phyloP scores from a whole-genome alignment of 1,284 basidiomycete species.

The Cronartium quercuum region DNA sequence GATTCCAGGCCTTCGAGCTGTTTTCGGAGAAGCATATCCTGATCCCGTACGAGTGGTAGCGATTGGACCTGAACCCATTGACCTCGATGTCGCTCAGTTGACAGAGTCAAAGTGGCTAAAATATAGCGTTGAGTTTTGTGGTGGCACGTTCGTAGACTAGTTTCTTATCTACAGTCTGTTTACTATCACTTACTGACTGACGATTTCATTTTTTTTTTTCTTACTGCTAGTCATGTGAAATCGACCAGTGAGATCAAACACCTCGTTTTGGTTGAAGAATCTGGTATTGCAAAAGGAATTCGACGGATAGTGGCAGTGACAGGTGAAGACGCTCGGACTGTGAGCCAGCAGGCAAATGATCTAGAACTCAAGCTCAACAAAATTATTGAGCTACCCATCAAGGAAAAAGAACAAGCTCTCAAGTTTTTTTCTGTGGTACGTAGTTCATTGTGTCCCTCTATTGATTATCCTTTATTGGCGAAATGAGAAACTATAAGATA shows the following conservation, averaged over 20 bases:
- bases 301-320: slow-evolving; percentile 90
- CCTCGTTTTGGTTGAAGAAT: slow-evolving; percentile 89
- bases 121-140: slow-evolving; percentile 94
- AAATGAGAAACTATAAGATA: neutral
- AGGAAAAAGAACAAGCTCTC: slow-evolving; percentile 74
- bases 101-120: slow-evolving; percentile 81
- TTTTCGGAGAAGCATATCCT: slow-evolving; percentile 96
- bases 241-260: slow-evolving; percentile 94
- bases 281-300: slow-evolving; percentile 96
- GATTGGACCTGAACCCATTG: slow-evolving; percentile 77
- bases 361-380: slow-evolving; percentile 62
- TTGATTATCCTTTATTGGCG: neutral
- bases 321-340: slow-evolving; percentile 82
- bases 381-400: slow-evolving; percentile 63
- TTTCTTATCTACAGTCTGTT: neutral
- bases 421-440: slow-evolving; percentile 62
- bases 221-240: slow-evolving; percentile 66
- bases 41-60: slow-evolving; percentile 94
- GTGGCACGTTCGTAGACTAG: slow-evolving; percentile 71
- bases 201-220: neutral
- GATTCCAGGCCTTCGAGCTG: slow-evolving; percentile 88
- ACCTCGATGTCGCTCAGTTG: slow-evolving; percentile 69
- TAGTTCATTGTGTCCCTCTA: neutral
- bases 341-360: slow-evolving; percentile 63
- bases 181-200: neutral